These are phyloP conservation scores for Tetrapisispora namnaoensis DNA, from an alignment of 805 yeast genomes.

Conservation along the genomic window DNA sequence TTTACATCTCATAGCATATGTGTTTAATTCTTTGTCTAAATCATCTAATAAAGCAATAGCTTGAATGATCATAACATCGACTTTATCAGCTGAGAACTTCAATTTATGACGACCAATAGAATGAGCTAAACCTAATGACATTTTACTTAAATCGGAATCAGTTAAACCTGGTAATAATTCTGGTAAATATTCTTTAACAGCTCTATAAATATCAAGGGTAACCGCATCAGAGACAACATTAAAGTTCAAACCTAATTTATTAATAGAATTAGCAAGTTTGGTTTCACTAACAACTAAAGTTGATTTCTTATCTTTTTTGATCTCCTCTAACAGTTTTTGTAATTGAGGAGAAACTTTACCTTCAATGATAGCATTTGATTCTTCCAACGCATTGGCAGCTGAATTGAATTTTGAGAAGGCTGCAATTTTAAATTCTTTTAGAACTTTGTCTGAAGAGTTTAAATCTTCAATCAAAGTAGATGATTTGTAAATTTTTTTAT, in stretches of 20 bases:
- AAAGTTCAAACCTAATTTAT: conserved; percentile 82
- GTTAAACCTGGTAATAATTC: conserved; percentile 88
- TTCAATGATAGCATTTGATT: conserved; percentile 83
- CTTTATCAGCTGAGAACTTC: conserved; percentile 96
- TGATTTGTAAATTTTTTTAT: conserved; percentile 91
- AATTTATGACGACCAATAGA: conserved; percentile 97
- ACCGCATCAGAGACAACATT: conserved; percentile 91
- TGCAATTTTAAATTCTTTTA: conserved; percentile 84
- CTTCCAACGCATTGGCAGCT: conserved; percentile 94
- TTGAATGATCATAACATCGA: conserved; percentile 97
- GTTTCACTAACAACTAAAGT: conserved; percentile 89
- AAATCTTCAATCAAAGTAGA: conserved; percentile 64
- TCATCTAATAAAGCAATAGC: conserved; percentile 96
- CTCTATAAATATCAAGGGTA: conserved; percentile 88
- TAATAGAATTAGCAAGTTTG: conserved; percentile 91
- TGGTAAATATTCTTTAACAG: conserved; percentile 89
- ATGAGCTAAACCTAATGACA: conserved; percentile 98
- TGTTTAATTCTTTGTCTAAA: conserved; percentile 93
- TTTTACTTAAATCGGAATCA: conserved; percentile 75
- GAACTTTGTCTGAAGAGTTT: conserved; percentile 73
- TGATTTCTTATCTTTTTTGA: conserved; percentile 72
- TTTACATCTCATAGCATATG: conserved; percentile 97
- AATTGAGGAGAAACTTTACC: conserved; percentile 87
- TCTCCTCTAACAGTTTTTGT: conserved; percentile 62
- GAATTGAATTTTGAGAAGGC: conserved; percentile 91